Conservation (phyloP, 306 rosid species). For the Argentina anserina region DNA sequence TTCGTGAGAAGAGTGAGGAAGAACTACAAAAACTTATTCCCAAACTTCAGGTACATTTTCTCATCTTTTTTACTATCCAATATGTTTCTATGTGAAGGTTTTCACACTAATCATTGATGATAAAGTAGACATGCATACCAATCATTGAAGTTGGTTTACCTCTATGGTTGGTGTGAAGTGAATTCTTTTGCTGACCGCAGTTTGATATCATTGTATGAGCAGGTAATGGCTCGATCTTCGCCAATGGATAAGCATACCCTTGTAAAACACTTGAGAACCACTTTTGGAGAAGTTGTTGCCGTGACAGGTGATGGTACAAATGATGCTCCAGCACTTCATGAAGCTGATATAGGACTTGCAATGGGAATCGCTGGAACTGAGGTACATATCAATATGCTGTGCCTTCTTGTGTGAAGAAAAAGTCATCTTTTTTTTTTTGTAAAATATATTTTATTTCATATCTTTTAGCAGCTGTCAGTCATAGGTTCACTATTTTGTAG, state of each 20-base stretch:
- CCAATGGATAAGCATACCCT: constrained; percentile 96
- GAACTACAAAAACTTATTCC: constrained; percentile 67
- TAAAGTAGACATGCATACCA: too few species aligned
- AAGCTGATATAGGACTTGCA: constrained; percentile 99
- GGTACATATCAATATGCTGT: constrained; percentile 37
- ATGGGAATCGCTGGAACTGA: constrained; percentile 99
- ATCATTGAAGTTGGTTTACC: not conserved
- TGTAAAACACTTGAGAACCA: constrained; percentile 76
- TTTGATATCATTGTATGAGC: constrained; percentile 28
- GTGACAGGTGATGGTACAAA: constrained; percentile 99
- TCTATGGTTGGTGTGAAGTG: not conserved
- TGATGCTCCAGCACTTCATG: constrained; percentile 99
- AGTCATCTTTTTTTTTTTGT: not conserved
- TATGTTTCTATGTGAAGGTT: not conserved
- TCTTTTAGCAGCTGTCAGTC: not conserved
- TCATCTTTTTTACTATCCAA: not conserved
- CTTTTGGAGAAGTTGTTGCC: constrained; percentile 89
- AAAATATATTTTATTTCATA: too few species aligned
- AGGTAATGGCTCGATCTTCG: constrained; percentile 98
- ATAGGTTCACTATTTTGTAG: constrained; percentile 17
- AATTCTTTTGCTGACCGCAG: constrained; percentile 3
- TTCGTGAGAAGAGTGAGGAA: constrained; percentile 73
- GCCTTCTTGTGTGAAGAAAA: constrained; percentile 2
- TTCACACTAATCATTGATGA: not conserved
- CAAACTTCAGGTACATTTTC: constrained; percentile 63